Evolutionary conservation across 768 basidiomycete genomes (phyloP).

Genomic region (Megacollybia marginata): DNA sequence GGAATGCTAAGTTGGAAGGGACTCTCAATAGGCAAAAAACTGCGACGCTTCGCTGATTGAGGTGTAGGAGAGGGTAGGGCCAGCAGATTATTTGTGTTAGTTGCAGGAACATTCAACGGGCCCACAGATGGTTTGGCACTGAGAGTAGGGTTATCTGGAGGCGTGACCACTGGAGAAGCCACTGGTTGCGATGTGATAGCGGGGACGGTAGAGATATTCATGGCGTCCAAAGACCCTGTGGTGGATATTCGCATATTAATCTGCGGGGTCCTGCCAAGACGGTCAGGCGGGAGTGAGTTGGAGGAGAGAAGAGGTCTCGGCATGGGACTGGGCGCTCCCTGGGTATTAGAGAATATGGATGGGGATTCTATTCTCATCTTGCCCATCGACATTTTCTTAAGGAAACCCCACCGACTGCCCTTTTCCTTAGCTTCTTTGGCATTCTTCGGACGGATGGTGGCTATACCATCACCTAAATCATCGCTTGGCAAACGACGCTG

Average conservation of each 20-base stretch:
- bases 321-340: slow-evolving; percentile 4
- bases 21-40: slow-evolving; percentile 81
- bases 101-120: slow-evolving; percentile 16
- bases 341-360: slow-evolving; percentile 26
- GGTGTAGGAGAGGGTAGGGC: slow-evolving; percentile 35
- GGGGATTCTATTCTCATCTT: slow-evolving; percentile 71
- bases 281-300: slow-evolving; percentile 21
- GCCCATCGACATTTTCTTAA: slow-evolving; percentile 98
- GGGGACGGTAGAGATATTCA: slow-evolving; percentile 22
- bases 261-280: slow-evolving; percentile 42
- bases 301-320: slow-evolving; percentile 6
- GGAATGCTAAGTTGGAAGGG: slow-evolving; percentile 55
- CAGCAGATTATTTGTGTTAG: slow-evolving; percentile 28
- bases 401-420: slow-evolving; percentile 83
- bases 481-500: slow-evolving; percentile 5
- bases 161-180: background rate
- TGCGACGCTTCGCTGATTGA: slow-evolving; percentile 66
- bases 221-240: slow-evolving; percentile 50
- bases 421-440: slow-evolving; percentile 47
- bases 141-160: background rate
- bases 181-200: slow-evolving; percentile 2
- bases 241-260: slow-evolving; percentile 71
- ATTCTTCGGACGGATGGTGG: slow-evolving; percentile 14
- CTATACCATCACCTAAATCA: slow-evolving; percentile 14
- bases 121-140: slow-evolving; percentile 17